Conservation (phyloP, 2,329 filamentous ascomycete species). For the Macroventuria anomochaeta region DNA sequence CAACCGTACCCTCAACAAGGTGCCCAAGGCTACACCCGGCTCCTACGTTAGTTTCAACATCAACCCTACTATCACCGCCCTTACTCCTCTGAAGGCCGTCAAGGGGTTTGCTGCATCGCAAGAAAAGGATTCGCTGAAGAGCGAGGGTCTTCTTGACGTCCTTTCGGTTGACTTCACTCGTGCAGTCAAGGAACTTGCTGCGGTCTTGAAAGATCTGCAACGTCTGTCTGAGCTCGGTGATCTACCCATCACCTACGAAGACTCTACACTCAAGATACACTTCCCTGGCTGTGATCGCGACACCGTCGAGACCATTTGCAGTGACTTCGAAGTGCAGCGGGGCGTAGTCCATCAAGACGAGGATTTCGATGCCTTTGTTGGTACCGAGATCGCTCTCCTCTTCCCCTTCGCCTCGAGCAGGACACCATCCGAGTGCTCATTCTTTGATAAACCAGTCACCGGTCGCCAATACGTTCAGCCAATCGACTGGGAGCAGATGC, state of each 20-base stretch:
- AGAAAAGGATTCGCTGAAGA: constrained; percentile 70
- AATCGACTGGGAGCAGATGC: constrained; percentile 64
- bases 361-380: constrained; percentile 72
- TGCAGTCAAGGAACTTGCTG: constrained; percentile 81
- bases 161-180: constrained; percentile 88
- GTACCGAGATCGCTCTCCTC: constrained; percentile 75
- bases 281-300: constrained; percentile 90
- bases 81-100: constrained; percentile 72
- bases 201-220: constrained; percentile 80
- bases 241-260: constrained; percentile 77
- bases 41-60: constrained; percentile 88
- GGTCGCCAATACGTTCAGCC: constrained; percentile 46
- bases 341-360: constrained; percentile 81
- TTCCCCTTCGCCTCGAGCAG: constrained; percentile 83
- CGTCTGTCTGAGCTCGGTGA: constrained; percentile 79
- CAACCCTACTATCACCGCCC: constrained; percentile 86
- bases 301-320: constrained; percentile 81
- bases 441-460: constrained; percentile 52
- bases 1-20: constrained; percentile 68
- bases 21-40: constrained; percentile 68
- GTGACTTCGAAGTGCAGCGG: constrained; percentile 82
- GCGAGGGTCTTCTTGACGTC: constrained; percentile 81
- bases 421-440: constrained; percentile 55
- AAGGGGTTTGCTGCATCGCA: constrained; percentile 56
- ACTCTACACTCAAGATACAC: constrained; percentile 75